A percentile compares a stretch with the other conserved stretches of the same genome.
Conservation (phyloP, 2,329 filamentous ascomycete species). For the Volutella citrinella region DNA sequence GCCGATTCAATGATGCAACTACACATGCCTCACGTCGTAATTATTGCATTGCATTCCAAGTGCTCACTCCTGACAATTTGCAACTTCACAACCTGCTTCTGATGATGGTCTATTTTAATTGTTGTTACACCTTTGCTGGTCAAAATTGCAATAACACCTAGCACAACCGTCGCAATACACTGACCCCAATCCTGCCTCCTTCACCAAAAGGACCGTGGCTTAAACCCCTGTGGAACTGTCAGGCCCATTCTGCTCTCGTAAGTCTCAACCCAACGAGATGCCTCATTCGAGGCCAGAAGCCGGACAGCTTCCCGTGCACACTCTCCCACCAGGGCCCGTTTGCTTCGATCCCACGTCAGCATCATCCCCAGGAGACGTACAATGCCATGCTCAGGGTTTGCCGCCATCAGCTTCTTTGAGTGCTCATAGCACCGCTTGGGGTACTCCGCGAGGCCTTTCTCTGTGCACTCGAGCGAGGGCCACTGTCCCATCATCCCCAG, state of each 20-base stretch:
- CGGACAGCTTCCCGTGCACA: constrained; percentile 11
- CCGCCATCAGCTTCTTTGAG: constrained; percentile 12
- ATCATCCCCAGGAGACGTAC: constrained; percentile 19
- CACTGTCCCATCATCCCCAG: constrained; percentile 29
- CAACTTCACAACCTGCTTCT: too few relatives aligned
- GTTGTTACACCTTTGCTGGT: too few relatives aligned
- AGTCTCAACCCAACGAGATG: too few relatives aligned
- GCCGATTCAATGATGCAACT: too few relatives aligned
- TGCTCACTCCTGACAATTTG: too few relatives aligned
- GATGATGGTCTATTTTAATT: too few relatives aligned
- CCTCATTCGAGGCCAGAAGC: too few relatives aligned
- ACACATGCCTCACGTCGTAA: too few relatives aligned
- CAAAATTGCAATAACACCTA: too few relatives aligned
- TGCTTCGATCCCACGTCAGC: constrained; percentile 16
- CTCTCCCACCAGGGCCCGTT: constrained; percentile 18
- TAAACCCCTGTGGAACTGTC: constrained; percentile 21
- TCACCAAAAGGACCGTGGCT: constrained; percentile 28
- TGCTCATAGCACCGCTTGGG: constrained; percentile 22
- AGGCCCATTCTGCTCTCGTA: constrained; percentile 18
- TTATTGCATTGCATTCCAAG: too few relatives aligned
- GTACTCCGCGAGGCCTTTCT: constrained; percentile 20
- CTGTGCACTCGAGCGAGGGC: constrained; percentile 18
- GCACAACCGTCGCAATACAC: too few relatives aligned
- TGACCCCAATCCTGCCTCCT: background rate
- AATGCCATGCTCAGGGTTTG: constrained; percentile 25